Conservation (phyloP, 78 protist species). For the Kipferlia bialata region DNA sequence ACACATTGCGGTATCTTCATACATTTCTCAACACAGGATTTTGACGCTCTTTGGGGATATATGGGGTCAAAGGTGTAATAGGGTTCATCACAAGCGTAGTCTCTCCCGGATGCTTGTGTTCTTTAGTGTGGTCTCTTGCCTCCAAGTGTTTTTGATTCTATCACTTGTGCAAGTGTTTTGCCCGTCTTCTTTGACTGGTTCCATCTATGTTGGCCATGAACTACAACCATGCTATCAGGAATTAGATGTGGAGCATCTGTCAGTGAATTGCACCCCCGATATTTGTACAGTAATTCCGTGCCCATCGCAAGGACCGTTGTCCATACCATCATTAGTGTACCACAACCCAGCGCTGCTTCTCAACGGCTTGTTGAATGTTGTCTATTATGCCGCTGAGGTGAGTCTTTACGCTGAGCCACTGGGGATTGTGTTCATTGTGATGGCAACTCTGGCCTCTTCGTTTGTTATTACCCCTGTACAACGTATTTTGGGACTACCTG, state of each 20-base stretch:
- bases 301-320: constrained; percentile 41
- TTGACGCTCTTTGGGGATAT: constrained; percentile 35
- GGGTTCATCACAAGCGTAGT: constrained; percentile 28
- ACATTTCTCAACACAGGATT: too few relatives aligned
- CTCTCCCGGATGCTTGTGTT: constrained; percentile 38
- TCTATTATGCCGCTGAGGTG: constrained; percentile 45
- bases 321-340: constrained; percentile 17
- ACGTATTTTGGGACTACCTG: constrained; percentile 29
- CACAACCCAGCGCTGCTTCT: constrained; percentile 31
- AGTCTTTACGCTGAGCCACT: constrained; percentile 39
- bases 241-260: constrained; percentile 24
- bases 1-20: too few relatives aligned
- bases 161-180: constrained; percentile 23
- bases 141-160: constrained; percentile 35
- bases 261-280: constrained; percentile 18
- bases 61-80: constrained; percentile 41
- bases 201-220: constrained; percentile 15
- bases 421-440: constrained; percentile 41
- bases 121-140: constrained; percentile 23
- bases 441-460: constrained; percentile 39
- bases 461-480: constrained; percentile 34
- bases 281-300: constrained; percentile 33
- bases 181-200: constrained; percentile 31
- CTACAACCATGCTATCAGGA: constrained; percentile 27
- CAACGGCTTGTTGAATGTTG: constrained; percentile 29